Conservation (phyloP, 352 stramenopile species). For the Phytophthora lateralis region DNA sequence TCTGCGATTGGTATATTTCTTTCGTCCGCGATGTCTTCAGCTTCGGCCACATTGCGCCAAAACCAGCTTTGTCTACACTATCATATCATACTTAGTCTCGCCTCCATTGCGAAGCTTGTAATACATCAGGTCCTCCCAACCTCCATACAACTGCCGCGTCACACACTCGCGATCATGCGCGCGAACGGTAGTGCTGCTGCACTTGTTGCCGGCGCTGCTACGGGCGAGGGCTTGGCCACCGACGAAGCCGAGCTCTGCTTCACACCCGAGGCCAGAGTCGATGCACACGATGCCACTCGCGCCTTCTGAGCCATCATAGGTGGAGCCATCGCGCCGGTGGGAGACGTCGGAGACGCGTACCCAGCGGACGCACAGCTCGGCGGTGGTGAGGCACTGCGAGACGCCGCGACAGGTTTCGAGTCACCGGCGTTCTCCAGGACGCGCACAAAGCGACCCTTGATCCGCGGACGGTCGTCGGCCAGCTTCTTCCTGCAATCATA, state of each 20-base stretch:
- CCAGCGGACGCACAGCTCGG: constrained; percentile 15
- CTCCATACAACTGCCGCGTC: constrained; percentile 13
- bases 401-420: constrained; percentile 43
- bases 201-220: constrained; percentile 22
- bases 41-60: constrained; percentile 27
- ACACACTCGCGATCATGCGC: constrained; percentile 51
- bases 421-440: constrained; percentile 66
- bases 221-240: constrained; percentile 13
- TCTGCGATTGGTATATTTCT: constrained; percentile 36
- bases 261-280: constrained; percentile 15
- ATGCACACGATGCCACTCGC: constrained; percentile 20
- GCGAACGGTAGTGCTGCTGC: constrained; percentile 33
- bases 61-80: constrained; percentile 48
- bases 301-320: constrained; percentile 20
- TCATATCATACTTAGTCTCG: constrained; percentile 49
- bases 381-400: constrained; percentile 26
- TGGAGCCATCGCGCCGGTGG: constrained; percentile 22
- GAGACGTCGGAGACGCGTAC: constrained; percentile 42
- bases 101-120: constrained; percentile 32
- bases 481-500: constrained; percentile 99
- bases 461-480: constrained; percentile 94
- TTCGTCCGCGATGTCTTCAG: constrained; percentile 30
- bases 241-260: constrained; percentile 10
- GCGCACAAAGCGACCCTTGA: constrained; percentile 93
- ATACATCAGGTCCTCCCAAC: constrained; percentile 22